These are phyloP conservation scores for Sugiyamaella grinbergsii DNA, from an alignment of 1,139 yeast species.

Conservation along the genomic window DNA sequence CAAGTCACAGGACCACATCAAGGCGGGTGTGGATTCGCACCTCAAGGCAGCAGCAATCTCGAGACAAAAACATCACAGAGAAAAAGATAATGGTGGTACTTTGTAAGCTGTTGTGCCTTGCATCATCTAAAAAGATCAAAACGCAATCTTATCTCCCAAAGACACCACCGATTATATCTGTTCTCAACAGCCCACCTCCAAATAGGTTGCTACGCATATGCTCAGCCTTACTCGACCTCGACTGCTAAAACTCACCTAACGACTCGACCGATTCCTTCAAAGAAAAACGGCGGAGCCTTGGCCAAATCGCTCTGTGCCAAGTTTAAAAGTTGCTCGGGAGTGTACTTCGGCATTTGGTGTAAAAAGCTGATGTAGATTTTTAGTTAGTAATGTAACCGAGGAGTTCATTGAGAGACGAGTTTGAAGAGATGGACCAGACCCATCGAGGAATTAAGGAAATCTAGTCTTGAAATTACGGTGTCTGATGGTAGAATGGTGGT, in stretches of 20 bases:
- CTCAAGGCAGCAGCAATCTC: too few relatives aligned
- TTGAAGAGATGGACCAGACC: not conserved
- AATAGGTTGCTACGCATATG: not conserved
- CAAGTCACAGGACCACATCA: too few relatives aligned
- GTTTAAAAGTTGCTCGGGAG: conserved; percentile 29
- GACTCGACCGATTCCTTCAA: conserved; percentile 26
- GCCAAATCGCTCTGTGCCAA: conserved; percentile 31
- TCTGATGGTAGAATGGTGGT: too few relatives aligned
- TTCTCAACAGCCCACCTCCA: too few relatives aligned
- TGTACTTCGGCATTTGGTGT: conserved; percentile 26
- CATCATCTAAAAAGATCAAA: too few relatives aligned
- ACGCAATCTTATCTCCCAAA: too few relatives aligned
- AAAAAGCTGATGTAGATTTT: not conserved
- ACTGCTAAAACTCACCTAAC: conserved; percentile 8
- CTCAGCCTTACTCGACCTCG: not conserved
- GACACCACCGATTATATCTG: not conserved
- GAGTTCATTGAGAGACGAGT: not conserved
- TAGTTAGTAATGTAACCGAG: not conserved
- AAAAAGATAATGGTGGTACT: too few relatives aligned
- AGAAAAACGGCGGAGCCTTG: conserved; percentile 33
- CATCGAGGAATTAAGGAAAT: too few relatives aligned
- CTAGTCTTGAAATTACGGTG: too few relatives aligned
- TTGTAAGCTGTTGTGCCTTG: too few relatives aligned
- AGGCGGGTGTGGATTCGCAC: too few relatives aligned
- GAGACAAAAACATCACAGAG: too few relatives aligned